Evolutionary conservation across 176 grass and related monocot genomes (phyloP), one percentile per base, ranked within the genome.

Genomic region (Aegilops tauschii): DNA sequence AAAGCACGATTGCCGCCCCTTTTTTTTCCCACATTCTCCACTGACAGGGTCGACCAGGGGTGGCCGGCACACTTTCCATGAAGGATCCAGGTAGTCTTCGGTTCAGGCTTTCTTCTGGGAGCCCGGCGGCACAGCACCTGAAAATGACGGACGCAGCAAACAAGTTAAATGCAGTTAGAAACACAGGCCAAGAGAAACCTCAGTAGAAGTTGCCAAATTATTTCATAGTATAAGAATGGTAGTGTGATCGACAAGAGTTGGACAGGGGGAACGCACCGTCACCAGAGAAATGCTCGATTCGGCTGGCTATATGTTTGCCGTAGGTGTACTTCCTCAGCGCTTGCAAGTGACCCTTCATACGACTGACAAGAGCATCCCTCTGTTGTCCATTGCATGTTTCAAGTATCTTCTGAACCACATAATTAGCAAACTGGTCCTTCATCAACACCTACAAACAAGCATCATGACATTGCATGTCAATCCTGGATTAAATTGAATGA

Each of bases 391-490:
- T 84, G 61, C 90, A 94, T 13, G 81, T 92, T 68, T 88, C 90
- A 5, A 94, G 95, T 69, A 97, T 94, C 80, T 94, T 97, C 72
- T 97, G 95, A 69, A 97, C 80, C 58, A 94, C 92, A 73, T 92
- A 97, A 44, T 97, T 97, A 52, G 88, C 95, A 65, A 73, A 97
- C 34, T 90, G 90, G 65, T 97, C 95, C 88, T 97, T 97, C 92
- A 97, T 97, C 90, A 97, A 94, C 47, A 35, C 71, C 82, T 84
- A 5, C 9, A 49, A 42, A 42, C 31, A 45, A 76, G 28, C 20
- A 61, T 18, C 39, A 13, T 2, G 36, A 2, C 1, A 59, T 59
- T 59, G 0, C 56, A 59, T 21, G 56, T 31, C 42, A 64, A 23
- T 61, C 4, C 17, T 75, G 61, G 74, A 34, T 64, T 42, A 8